Evolutionary conservation across 2,329 filamentous ascomycete species (phyloP).

Genomic region (Thelonectria rubi): DNA sequence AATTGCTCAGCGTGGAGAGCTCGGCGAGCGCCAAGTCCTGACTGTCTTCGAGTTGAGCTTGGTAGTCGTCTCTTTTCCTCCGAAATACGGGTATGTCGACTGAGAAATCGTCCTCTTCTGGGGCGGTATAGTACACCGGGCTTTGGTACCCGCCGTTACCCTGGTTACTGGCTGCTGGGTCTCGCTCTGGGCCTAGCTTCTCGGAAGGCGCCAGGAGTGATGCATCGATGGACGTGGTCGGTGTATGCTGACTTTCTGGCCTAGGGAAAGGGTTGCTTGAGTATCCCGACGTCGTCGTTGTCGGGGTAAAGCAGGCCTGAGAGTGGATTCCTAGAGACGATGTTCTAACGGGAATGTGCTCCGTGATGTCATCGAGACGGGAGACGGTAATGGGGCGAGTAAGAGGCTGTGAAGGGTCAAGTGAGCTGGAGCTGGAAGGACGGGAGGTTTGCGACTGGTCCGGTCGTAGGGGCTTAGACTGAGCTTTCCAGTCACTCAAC

Average conservation of each 20-base stretch:
- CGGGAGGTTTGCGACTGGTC: conserved; percentile 33
- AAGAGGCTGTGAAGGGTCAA: conserved; percentile 31
- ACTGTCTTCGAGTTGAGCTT: conserved; percentile 4
- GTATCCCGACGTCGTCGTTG: conserved; percentile 43
- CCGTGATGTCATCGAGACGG: conserved; percentile 48
- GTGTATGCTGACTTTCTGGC: conserved; percentile 55
- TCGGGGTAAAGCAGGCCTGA: conserved; percentile 49
- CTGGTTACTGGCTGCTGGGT: conserved; percentile 20
- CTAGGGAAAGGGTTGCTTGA: conserved; percentile 52
- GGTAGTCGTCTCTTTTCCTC: conserved; percentile 17
- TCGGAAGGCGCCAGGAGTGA: conserved; percentile 32
- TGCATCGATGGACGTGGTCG: conserved; percentile 56
- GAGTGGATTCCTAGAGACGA: conserved; percentile 50
- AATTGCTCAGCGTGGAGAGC: conserved; percentile 15
- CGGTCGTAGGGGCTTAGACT: conserved; percentile 23
- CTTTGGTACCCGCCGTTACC: conserved; percentile 5
- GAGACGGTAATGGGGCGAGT: conserved; percentile 37
- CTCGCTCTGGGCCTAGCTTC: conserved; percentile 37
- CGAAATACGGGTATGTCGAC: conserved; percentile 30
- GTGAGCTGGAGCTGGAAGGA: conserved; percentile 39
- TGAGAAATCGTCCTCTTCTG: conserved; percentile 33
- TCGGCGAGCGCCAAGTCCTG: conserved; percentile 4
- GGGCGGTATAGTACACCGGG: conserved; percentile 21
- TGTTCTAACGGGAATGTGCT: conserved; percentile 47
- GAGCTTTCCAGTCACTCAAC: conserved; percentile 22